Conservation (phyloP, 768 basidiomycete species). For the Infundibulicybe gibba region DNA sequence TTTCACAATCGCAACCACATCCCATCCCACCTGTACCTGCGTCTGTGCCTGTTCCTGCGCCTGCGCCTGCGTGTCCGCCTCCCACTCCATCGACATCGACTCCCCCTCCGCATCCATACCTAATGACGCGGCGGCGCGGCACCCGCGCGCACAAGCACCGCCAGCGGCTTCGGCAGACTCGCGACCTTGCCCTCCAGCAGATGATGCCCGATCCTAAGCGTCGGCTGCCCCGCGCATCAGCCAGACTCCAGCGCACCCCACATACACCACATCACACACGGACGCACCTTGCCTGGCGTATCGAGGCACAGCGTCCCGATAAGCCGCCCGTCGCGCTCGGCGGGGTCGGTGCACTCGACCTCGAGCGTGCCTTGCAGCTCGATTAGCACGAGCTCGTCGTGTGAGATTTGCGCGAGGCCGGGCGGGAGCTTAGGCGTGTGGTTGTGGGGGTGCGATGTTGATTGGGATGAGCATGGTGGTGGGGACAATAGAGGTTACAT, state of each 20-base stretch:
- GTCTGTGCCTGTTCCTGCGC: conserved; percentile 15
- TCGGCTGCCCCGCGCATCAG: conserved; percentile 37
- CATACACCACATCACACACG: not conserved
- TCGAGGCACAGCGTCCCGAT: conserved; percentile 77
- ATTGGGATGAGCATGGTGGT: conserved; percentile 66
- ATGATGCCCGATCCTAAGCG: conserved; percentile 82
- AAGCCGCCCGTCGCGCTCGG: conserved; percentile 62
- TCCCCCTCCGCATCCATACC: conserved; percentile 14
- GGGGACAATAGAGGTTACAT: not conserved
- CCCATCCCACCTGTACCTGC: conserved; percentile 37
- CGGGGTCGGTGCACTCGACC: conserved; percentile 48
- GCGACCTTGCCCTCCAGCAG: conserved; percentile 85
- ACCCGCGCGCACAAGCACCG: conserved; percentile 56
- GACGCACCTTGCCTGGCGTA: conserved; percentile 45
- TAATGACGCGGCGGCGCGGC: conserved; percentile 6
- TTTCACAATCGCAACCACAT: conserved; percentile 68
- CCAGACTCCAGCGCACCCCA: not conserved
- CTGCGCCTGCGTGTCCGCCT: conserved; percentile 14
- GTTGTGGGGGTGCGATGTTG: conserved; percentile 32
- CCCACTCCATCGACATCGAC: conserved; percentile 8
- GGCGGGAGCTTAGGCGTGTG: conserved; percentile 49
- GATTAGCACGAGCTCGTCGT: conserved; percentile 77
- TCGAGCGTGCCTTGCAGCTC: conserved; percentile 86
- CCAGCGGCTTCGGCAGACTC: conserved; percentile 75
- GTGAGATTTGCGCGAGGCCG: conserved; percentile 66